phyloP scores from a whole-genome alignment of 108 stramenopile genomes.

The Stephanodiscus triporus region DNA sequence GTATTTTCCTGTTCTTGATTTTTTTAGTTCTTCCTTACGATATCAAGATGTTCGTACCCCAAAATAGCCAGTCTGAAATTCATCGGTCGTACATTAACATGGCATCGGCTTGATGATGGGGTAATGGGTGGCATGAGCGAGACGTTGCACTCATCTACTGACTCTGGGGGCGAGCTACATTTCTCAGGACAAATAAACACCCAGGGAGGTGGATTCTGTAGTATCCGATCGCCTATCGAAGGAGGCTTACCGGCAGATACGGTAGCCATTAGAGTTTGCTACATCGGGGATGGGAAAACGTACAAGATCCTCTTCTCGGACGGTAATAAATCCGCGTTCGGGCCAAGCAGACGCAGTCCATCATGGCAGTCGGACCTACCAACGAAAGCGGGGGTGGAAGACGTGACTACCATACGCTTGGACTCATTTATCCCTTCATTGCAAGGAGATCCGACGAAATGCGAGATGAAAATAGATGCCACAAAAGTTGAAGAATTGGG shows the following conservation, averaged over 20 bases:
- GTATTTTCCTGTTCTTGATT: neutral
- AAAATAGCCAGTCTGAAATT: slow-evolving; percentile 43
- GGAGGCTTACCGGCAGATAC: slow-evolving; percentile 46
- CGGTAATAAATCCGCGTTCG: slow-evolving; percentile 54
- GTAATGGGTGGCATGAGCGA: slow-evolving; percentile 78
- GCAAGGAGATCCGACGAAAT: slow-evolving; percentile 42
- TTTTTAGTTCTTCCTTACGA: neutral
- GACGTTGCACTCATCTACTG: slow-evolving; percentile 35
- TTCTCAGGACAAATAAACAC: slow-evolving; percentile 77
- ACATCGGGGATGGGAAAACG: slow-evolving; percentile 72
- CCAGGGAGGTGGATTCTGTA: slow-evolving; percentile 72
- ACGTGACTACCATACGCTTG: slow-evolving; percentile 42
- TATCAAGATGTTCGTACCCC: neutral
- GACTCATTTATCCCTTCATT: slow-evolving; percentile 49
- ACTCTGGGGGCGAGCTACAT: slow-evolving; percentile 38
- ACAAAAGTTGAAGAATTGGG: slow-evolving; percentile 66
- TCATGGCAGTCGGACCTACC: slow-evolving; percentile 74
- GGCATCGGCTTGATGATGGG: slow-evolving; percentile 75
- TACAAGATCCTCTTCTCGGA: slow-evolving; percentile 71
- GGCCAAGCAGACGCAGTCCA: slow-evolving; percentile 52
- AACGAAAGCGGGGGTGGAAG: slow-evolving; percentile 49
- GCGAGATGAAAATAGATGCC: slow-evolving; percentile 54
- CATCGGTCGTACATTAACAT: slow-evolving; percentile 39
- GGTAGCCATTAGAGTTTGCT: slow-evolving; percentile 40
- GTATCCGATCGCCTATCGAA: slow-evolving; percentile 56